Base-by-base conservation (phyloP, 2,329 filamentous ascomycete genomes). In the Aspergillus oerlinghausenensis region DNA sequence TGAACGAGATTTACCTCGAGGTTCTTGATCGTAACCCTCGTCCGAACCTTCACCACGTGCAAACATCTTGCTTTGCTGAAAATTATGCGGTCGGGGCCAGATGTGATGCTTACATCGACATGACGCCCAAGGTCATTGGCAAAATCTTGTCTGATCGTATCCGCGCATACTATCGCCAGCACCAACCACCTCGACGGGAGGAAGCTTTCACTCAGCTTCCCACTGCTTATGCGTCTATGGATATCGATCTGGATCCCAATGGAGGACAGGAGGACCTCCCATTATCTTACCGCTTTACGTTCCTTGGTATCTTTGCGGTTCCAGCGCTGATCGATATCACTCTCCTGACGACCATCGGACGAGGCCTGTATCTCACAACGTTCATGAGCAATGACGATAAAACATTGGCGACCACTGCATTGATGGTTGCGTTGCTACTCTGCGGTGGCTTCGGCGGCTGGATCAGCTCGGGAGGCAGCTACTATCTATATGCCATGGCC, bases 1-100 rank as follows among this genome's bases (percentile, higher is more conserved):
- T 86, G 48, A 82, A 86, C 57, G 84, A 87, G 57, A 81, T 87
- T 0, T 87, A 86, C 63, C 73, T 83, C 10, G 84, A 87, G 66
- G 82, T 85, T 1, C 84, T 82, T 0, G 84, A 87, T 63, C 76
- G 83, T 7, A 86, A 85, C 62, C 84, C 83, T 0, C 73, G 86
- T 8, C 84, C 85, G 67, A 82, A 85, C 54, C 77, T 80, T 21
- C 84, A 85, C 54, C 76, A 82, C 1, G 84, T 87, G 55, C 84
- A 87, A 67, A 83, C 84, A 14, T 84, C 83, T 35, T 82, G 83
- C 8, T 87, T 87, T 62, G 80, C 84, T 0, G 84, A 87, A 65
- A 79, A 85, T 0, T 87, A 85, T 69, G 84, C 83, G 0, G 73
- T 86, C 2, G 84, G 84, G 0, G 86, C 84, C 3, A 80, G 84